Evolutionary conservation across 139 green algal species (phyloP).

Genomic region (Closterium sp.): DNA sequence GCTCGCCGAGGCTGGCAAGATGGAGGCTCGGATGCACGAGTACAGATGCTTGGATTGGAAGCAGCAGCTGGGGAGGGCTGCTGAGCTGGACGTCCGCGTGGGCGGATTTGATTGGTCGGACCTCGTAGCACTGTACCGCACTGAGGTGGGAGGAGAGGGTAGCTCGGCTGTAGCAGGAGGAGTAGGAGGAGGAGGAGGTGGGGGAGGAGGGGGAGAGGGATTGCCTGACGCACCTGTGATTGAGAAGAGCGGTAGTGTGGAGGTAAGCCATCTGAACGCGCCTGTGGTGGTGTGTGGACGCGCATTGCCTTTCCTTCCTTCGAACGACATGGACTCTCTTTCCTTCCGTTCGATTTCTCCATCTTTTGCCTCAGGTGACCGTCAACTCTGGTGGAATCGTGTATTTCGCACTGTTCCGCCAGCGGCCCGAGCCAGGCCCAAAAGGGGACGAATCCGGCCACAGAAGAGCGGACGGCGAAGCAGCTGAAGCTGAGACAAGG

Average conservation of each 20-base stretch:
- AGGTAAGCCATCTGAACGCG: background rate
- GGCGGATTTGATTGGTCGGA: background rate
- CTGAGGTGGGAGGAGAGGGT: conserved; percentile 9
- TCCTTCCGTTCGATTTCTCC: background rate
- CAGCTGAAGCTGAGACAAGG: background rate
- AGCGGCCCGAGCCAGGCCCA: background rate
- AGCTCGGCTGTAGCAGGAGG: background rate
- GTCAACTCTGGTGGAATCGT: conserved; percentile 37
- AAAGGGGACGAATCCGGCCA: background rate
- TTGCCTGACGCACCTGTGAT: background rate
- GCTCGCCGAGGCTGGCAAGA: background rate
- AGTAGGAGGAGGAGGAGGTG: background rate
- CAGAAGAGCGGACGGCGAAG: background rate
- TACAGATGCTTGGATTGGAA: background rate
- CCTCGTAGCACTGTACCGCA: conserved; percentile 23
- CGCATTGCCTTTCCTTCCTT: too few relatives aligned
- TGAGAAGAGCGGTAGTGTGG: background rate
- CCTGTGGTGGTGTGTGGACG: background rate
- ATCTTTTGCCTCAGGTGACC: conserved; percentile 4
- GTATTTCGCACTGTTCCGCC: conserved; percentile 32
- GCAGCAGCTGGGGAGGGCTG: conserved; percentile 12
- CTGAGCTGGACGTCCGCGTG: conserved; percentile 17
- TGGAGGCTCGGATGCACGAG: background rate
- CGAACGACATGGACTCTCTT: background rate
- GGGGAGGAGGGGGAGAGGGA: background rate